Base-by-base conservation (phyloP, 2,329 filamentous ascomycete genomes). In the Salinomyces thailandicus region DNA sequence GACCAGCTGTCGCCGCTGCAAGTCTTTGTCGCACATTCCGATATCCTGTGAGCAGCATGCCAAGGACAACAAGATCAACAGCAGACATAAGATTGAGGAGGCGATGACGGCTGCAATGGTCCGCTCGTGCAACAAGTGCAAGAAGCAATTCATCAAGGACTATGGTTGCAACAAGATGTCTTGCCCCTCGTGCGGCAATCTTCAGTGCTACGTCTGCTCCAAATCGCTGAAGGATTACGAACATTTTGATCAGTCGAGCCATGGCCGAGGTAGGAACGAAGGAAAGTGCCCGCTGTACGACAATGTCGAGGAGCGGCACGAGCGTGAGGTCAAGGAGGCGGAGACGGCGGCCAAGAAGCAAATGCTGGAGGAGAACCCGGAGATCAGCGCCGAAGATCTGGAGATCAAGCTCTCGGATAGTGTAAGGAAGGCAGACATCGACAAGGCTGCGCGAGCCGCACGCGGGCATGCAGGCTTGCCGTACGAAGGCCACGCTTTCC, bases 101-200 rank as follows among this genome's bases (percentile, higher is more conserved):
- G 85, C 84, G 14, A 89, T 87, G 81, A 85, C 81, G 2, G 70
- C 72, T 12, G 85, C 85, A 2, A 51, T 93, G 47, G 81, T 93
- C 36, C 73, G 85, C 14, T 75, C 67, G 18, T 93, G 85, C 66
- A 85, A 84, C 43, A 67, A 65, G 44, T 79, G 81, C 60, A 64
- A 69, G n/a, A 73, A 75, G n/a, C 75, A 78, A 0, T 91, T 89
- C 49, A 72, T 93, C 55, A 93, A 93, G 54, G 72, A 79, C 22
- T 57, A 64, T 19, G 85, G 85, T 2, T 93, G 85, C 63, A 93
- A 93, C 62, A 87, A 87, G 60, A 84, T 93, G 73, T 69, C 58
- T 0, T 93, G 85, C 56, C 65, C 72, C 0, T 69, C 70, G n/a
- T 78, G 73, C 48, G 41, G 49, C 3, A 67, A 68, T 29, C 40